Evolutionary conservation across 2,329 filamentous ascomycete species (phyloP).

Genomic region (Paraconiothyrium brasiliense): DNA sequence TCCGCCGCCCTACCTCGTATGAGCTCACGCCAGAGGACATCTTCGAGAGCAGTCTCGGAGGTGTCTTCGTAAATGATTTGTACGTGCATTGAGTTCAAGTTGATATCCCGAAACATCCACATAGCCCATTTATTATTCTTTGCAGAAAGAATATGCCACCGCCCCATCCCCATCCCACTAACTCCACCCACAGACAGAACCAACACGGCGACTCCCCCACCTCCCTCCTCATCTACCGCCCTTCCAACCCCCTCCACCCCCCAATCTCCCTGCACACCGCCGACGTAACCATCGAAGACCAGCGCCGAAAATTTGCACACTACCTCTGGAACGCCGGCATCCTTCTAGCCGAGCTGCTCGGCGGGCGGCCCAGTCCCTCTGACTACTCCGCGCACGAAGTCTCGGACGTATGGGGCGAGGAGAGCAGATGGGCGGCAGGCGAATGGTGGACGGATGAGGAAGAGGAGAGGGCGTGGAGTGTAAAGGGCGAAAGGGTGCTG

Average conservation of each 20-base stretch:
- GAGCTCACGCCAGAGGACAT: constrained; percentile 65
- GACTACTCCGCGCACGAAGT: no score
- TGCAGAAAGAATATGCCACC: no score
- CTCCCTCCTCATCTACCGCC: constrained; percentile 66
- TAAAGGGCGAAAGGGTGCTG: constrained; percentile 63
- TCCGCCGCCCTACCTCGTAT: constrained; percentile 37
- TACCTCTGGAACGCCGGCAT: constrained; percentile 75
- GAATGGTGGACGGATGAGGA: constrained; percentile 45
- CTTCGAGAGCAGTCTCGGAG: constrained; percentile 66
- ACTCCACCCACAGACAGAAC: constrained; percentile 54
- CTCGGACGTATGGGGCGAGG: constrained; percentile 30
- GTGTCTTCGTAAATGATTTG: constrained; percentile 75
- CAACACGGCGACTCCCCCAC: constrained; percentile 69
- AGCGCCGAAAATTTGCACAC: constrained; percentile 72
- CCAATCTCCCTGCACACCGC: constrained; percentile 54
- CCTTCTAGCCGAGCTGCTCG: constrained; percentile 56
- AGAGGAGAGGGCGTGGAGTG: constrained; percentile 53
- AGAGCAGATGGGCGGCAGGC: constrained; percentile 30
- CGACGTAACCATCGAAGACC: constrained; percentile 61
- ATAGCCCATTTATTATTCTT: no score
- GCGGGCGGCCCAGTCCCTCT: constrained; percentile 28
- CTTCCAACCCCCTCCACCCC: constrained; percentile 43
- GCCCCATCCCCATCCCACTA: background rate
- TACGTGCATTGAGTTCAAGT: background rate
- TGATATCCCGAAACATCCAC: no score